Conservation (phyloP, 208 protist genomes). For the Porcisia deanei region DNA sequence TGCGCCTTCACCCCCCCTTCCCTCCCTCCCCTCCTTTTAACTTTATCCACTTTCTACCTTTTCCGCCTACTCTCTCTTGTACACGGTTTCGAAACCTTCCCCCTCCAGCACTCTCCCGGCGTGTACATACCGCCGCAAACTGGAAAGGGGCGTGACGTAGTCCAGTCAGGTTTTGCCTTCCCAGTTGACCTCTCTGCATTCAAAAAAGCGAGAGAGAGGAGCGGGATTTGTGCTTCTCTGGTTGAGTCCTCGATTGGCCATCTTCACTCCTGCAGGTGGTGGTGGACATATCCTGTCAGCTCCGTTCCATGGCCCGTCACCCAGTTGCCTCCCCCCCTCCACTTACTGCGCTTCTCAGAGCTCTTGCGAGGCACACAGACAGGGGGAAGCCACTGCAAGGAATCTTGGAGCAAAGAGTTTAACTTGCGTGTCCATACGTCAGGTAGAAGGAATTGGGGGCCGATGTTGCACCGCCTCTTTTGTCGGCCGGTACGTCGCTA, state of each 20-base stretch:
- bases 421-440: not conserved
- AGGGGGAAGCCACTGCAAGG: not conserved
- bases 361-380: not conserved
- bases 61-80: not conserved
- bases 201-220: not conserved
- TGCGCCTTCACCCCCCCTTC: not conserved
- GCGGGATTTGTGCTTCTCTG: not conserved
- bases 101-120: not conserved
- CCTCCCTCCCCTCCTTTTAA: not conserved
- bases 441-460: not conserved
- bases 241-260: not conserved
- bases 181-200: not conserved
- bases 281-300: not conserved
- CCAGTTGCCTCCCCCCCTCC: not conserved
- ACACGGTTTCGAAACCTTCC: not conserved
- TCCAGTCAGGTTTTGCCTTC: not conserved
- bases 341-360: not conserved
- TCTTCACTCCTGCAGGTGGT: not conserved
- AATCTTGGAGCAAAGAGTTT: not conserved
- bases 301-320: not conserved
- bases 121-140: not conserved
- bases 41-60: not conserved
- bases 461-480: conserved; percentile 16
- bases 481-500: conserved; percentile 11
- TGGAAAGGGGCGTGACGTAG: not conserved